Conservation (phyloP, 192 early-diverging fungal genomes). For the Mortierella hygrophila region DNA sequence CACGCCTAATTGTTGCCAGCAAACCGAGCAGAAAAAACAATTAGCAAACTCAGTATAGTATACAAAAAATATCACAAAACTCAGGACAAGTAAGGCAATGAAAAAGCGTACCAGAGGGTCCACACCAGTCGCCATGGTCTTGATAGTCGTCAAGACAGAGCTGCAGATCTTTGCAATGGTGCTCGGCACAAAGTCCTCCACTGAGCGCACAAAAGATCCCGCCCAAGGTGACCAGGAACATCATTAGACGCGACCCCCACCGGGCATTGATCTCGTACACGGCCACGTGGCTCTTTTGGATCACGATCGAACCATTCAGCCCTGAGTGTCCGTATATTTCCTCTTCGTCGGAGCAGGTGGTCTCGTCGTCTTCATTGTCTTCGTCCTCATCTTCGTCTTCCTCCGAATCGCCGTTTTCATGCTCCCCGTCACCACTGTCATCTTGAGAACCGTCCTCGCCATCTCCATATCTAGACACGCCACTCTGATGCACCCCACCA, state of each 20-base stretch:
- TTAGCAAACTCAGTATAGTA: neutral
- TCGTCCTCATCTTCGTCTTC: neutral
- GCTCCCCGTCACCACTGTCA: neutral
- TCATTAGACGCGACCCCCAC: constrained; percentile 44
- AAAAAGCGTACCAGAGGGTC: constrained; percentile 36
- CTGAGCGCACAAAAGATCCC: constrained; percentile 22
- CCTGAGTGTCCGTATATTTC: neutral
- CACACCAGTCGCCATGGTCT: constrained; percentile 46
- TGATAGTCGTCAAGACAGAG: constrained; percentile 26
- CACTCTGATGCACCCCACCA: neutral
- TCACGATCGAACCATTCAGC: constrained; percentile 5
- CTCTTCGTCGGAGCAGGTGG: neutral
- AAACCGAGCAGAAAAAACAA: constrained; percentile 3
- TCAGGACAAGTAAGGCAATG: neutral
- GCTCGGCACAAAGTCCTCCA: constrained; percentile 34
- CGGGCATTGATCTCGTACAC: constrained; percentile 49
- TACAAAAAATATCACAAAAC: neutral
- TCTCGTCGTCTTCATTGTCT: neutral
- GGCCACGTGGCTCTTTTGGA: constrained; percentile 48
- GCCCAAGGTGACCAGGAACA: constrained; percentile 31
- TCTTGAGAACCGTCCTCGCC: neutral
- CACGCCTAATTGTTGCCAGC: constrained; percentile 6
- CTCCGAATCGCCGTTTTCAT: neutral
- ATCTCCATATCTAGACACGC: neutral
- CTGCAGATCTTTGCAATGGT: constrained; percentile 37